A percentile compares a stretch with the other conserved stretches of the same genome.
These are phyloP conservation scores for Trametes punicea DNA, from an alignment of 768 basidiomycete species.

Conservation along the genomic window DNA sequence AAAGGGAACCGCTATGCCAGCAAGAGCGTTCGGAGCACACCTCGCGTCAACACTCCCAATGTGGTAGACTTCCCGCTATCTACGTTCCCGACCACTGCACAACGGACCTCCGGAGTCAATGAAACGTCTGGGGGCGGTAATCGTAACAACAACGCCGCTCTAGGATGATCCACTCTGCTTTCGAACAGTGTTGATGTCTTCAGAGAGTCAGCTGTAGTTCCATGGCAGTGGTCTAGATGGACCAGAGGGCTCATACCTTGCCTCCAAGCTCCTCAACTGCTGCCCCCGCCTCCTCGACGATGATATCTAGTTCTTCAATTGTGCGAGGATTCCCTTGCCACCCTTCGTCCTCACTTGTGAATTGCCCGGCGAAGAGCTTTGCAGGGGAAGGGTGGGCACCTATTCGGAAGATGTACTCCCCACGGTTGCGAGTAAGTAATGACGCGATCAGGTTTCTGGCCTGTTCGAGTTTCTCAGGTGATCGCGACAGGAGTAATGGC, in stretches of 20 bases:
- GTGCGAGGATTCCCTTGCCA: constrained; percentile 56
- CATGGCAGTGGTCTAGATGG: neutral
- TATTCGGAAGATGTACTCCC: constrained; percentile 74
- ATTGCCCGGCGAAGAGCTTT: constrained; percentile 53
- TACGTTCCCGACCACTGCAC: constrained; percentile 95
- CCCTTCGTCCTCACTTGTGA: constrained; percentile 41
- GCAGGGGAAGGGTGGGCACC: constrained; percentile 62
- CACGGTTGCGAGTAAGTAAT: constrained; percentile 62
- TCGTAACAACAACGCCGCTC: constrained; percentile 61
- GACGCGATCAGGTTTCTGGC: constrained; percentile 65
- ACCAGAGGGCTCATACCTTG: constrained; percentile 46
- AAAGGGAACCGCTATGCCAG: neutral
- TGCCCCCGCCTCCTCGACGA: constrained; percentile 43
- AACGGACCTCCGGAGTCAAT: constrained; percentile 86
- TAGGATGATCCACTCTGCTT: constrained; percentile 43
- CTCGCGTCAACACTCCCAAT: constrained; percentile 91
- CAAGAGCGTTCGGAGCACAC: constrained; percentile 33
- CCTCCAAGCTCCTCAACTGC: constrained; percentile 77
- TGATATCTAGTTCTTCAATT: constrained; percentile 46
- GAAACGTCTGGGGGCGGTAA: constrained; percentile 75
- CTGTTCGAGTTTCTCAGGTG: constrained; percentile 42
- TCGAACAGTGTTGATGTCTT: constrained; percentile 60
- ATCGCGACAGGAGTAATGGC: constrained; percentile 44
- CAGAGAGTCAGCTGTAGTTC: neutral
- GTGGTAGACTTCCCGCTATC: constrained; percentile 95